These are phyloP conservation scores for Pluteus cervinus DNA, from an alignment of 768 basidiomycete species.

Conservation along the genomic window DNA sequence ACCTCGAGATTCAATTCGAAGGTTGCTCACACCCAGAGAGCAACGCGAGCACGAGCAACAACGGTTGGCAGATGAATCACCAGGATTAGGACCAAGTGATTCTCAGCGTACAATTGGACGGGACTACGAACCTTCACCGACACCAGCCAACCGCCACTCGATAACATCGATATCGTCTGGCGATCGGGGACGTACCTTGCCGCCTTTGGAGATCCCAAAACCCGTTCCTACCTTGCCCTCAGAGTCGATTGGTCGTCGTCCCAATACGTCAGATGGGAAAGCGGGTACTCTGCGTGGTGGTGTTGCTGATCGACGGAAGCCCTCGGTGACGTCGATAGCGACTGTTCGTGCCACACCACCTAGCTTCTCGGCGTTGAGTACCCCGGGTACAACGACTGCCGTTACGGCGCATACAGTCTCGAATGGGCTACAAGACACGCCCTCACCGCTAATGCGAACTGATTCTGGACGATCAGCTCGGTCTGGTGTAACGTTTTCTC, in stretches of 20 bases:
- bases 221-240: slow-evolving; percentile 57
- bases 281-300: slow-evolving; percentile 9
- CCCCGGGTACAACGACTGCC: slow-evolving; percentile 50
- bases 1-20: slow-evolving; percentile 29
- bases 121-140: slow-evolving; percentile 36
- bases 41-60: slow-evolving; percentile 33
- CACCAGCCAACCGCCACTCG: slow-evolving; percentile 25
- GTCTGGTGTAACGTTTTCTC: slow-evolving; percentile 58
- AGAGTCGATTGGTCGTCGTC: slow-evolving; percentile 33
- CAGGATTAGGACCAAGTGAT: slow-evolving; percentile 27
- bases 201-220: slow-evolving; percentile 48
- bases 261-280: slow-evolving; percentile 9
- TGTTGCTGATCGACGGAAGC: slow-evolving; percentile 22
- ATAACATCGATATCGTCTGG: slow-evolving; percentile 19
- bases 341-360: slow-evolving; percentile 26
- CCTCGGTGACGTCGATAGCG: slow-evolving; percentile 29
- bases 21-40: slow-evolving; percentile 54
- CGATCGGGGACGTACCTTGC: slow-evolving; percentile 41
- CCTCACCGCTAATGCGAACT: slow-evolving; percentile 33
- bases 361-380: slow-evolving; percentile 44
- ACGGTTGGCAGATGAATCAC: slow-evolving; percentile 6
- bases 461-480: slow-evolving; percentile 41
- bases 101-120: slow-evolving; percentile 35
- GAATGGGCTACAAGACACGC: slow-evolving; percentile 29
- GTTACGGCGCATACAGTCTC: slow-evolving; percentile 62